Conservation (phyloP, 306 rosid species). For the Castanea mollissima region DNA sequence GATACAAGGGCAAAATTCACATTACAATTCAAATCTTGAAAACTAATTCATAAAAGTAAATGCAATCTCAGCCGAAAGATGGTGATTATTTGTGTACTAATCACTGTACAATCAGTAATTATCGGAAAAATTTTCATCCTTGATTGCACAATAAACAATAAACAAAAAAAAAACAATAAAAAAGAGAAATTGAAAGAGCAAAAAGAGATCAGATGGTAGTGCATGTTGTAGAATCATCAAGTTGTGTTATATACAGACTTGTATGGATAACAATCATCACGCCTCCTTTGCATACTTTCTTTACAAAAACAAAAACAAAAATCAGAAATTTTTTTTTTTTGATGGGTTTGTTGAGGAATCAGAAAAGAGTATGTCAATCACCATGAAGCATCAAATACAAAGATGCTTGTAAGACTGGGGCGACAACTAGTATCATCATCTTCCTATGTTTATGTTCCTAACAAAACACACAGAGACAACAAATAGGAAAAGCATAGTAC, state of each 20-base stretch:
- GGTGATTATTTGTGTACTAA: background rate
- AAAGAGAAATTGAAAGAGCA: background rate
- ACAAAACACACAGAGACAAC: too few species aligned
- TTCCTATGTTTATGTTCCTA: too few species aligned
- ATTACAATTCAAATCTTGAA: background rate
- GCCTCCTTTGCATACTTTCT: background rate
- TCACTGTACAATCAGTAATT: background rate
- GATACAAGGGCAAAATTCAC: background rate
- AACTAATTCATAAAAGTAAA: too few species aligned
- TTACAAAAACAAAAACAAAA: background rate
- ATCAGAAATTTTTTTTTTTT: too few species aligned
- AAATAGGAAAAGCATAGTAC: too few species aligned
- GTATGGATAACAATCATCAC: background rate
- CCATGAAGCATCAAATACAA: constrained; percentile 2
- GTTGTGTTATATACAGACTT: background rate
- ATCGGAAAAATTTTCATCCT: background rate
- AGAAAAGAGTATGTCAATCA: background rate
- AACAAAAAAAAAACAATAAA: too few species aligned
- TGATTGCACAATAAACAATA: background rate
- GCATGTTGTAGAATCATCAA: constrained; percentile 4
- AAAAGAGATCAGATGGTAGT: constrained; percentile 6
- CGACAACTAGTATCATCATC: background rate
- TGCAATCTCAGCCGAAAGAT: constrained; percentile 1
- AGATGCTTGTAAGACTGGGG: constrained; percentile 8
- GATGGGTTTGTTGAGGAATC: background rate